Percentiles rank a stretch among this genome's conserved stretches.
These are phyloP conservation scores for Saksenaea vasiformis DNA, from an alignment of 371 early-diverging fungal species.

Conservation along the genomic window DNA sequence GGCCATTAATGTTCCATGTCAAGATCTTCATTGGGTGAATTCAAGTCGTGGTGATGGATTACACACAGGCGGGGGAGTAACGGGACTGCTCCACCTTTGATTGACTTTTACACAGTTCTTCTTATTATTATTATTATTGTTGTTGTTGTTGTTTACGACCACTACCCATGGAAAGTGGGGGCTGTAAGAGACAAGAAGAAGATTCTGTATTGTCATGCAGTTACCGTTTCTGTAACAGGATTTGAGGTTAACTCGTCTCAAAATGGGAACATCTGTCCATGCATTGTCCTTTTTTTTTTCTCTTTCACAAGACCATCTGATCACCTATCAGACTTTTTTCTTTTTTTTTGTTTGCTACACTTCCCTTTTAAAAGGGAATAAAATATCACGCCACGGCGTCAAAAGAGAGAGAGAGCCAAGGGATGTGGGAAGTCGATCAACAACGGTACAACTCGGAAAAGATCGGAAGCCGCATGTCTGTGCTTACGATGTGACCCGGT, in stretches of 20 bases:
- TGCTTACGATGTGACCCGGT: conserved; percentile 1
- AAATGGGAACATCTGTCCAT: no score
- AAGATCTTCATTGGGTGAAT: conserved; percentile 51
- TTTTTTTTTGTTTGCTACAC: neutral
- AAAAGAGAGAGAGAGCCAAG: neutral
- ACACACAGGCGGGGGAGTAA: neutral
- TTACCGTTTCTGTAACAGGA: no score
- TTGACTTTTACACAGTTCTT: no score
- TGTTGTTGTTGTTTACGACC: no score
- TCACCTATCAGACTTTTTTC: no score
- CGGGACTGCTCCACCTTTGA: neutral
- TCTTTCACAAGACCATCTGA: no score
- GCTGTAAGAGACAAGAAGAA: no score
- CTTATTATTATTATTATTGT: no score
- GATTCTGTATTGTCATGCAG: no score
- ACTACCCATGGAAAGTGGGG: no score
- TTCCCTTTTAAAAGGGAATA: neutral
- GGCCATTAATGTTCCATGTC: conserved; percentile 72
- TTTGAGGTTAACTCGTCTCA: no score
- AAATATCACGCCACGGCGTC: neutral
- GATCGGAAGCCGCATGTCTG: neutral
- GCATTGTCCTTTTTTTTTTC: no score
- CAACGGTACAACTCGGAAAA: neutral
- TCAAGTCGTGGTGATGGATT: neutral
- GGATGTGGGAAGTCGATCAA: neutral